Conservation (phyloP, 306 rosid genomes). For the Vachellia pachyceras region DNA sequence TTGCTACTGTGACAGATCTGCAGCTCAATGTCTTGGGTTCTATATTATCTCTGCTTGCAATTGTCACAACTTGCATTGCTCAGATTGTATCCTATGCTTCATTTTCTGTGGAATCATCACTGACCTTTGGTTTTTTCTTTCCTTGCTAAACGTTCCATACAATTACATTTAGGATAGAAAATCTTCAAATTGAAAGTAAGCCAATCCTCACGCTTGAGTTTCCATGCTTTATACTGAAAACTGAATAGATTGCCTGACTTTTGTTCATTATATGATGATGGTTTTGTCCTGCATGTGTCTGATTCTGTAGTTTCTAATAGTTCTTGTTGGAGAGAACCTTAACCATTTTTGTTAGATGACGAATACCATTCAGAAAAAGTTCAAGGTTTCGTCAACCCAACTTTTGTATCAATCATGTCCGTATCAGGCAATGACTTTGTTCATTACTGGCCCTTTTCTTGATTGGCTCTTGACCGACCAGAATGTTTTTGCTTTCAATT, state of each 20-base stretch:
- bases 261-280: constrained; percentile 4
- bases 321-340: constrained; percentile 46
- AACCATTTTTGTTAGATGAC: constrained; percentile 83
- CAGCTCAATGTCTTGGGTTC: constrained; percentile 88
- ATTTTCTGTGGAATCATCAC: not conserved
- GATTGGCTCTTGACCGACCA: constrained; percentile 76
- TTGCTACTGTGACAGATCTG: constrained; percentile 92
- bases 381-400: constrained; percentile 95
- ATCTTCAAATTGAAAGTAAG: not conserved
- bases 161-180: not conserved
- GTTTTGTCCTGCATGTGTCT: not conserved
- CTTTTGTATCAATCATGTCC: constrained; percentile 94
- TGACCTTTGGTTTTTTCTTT: not conserved
- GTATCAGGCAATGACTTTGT: constrained; percentile 80
- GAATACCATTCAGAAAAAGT: constrained; percentile 92
- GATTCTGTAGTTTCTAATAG: not conserved
- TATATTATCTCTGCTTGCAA: constrained; percentile 80
- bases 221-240: no score
- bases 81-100: constrained; percentile 86
- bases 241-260: not conserved
- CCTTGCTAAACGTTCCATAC: no score
- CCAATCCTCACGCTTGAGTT: not conserved
- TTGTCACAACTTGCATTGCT: constrained; percentile 91
- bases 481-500: constrained; percentile 85
- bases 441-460: constrained; percentile 80